phyloP scores from a whole-genome alignment of 441 rosid genomes.

The Aleurites moluccanus region DNA sequence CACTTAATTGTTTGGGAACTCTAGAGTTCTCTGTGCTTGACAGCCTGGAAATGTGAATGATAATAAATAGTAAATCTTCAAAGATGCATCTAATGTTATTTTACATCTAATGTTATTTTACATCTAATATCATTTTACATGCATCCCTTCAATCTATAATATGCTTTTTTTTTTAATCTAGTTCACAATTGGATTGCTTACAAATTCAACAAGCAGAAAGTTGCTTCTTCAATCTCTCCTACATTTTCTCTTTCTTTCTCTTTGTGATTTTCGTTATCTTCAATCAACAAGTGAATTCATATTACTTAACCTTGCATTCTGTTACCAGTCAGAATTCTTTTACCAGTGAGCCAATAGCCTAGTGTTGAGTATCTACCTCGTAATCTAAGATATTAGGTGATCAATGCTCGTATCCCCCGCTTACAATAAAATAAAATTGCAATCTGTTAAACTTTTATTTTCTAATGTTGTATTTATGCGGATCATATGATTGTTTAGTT shows the following conservation, averaged over 20 bases:
- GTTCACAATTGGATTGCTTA: too few species aligned
- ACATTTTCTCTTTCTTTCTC: neutral
- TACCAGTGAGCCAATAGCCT: neutral
- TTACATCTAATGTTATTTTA: constrained; percentile 3
- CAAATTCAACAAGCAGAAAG: too few species aligned
- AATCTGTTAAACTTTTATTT: neutral
- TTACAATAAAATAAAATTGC: neutral
- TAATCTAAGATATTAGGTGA: neutral
- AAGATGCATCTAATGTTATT: constrained; percentile 1
- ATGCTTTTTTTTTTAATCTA: neutral
- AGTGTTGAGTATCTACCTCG: neutral
- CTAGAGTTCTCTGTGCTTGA: constrained; percentile 2
- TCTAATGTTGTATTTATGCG: neutral
- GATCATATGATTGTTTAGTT: neutral
- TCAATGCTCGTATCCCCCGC: neutral
- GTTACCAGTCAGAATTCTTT: too few species aligned
- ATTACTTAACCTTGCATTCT: neutral
- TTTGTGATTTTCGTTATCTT: neutral
- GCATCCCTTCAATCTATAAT: neutral
- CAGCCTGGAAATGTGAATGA: neutral
- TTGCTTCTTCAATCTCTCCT: constrained; percentile 1
- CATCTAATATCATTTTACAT: neutral
- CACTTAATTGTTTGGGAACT: neutral
- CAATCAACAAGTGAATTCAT: neutral
- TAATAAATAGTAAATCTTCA: neutral